Conservation (phyloP, 352 stramenopile genomes). For the Pythium aquatile region DNA sequence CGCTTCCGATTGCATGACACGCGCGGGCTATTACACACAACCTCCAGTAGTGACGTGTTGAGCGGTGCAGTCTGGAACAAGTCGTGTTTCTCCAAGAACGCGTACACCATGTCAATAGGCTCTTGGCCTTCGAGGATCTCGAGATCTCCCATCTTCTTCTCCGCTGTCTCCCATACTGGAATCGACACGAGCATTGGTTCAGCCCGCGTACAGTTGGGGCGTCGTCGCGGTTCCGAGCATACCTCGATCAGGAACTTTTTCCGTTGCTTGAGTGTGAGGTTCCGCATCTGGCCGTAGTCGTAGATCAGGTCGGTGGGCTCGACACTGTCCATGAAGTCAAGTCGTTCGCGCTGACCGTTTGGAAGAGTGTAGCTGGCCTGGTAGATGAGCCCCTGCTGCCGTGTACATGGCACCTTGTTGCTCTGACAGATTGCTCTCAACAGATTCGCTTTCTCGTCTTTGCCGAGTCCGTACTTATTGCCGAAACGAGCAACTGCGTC, state of each 20-base stretch:
- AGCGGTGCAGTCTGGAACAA: slow-evolving; percentile 78
- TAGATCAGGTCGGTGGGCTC: slow-evolving; percentile 79
- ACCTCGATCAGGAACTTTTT: slow-evolving; percentile 68
- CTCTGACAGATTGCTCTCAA: slow-evolving; percentile 50
- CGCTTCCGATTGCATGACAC: slow-evolving; percentile 51
- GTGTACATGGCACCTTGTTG: slow-evolving; percentile 50
- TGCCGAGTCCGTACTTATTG: slow-evolving; percentile 57
- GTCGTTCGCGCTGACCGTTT: slow-evolving; percentile 40
- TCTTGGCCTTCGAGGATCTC: slow-evolving; percentile 79
- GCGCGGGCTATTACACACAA: slow-evolving; percentile 73
- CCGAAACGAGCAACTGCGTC: slow-evolving; percentile 75
- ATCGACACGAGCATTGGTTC: slow-evolving; percentile 73
- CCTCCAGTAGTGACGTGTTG: slow-evolving; percentile 65
- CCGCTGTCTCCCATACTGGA: slow-evolving; percentile 69
- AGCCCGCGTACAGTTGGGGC: slow-evolving; percentile 74
- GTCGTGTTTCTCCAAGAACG: slow-evolving; percentile 86
- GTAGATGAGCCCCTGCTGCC: slow-evolving; percentile 59
- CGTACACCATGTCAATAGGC: slow-evolving; percentile 77
- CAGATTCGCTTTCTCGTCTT: slow-evolving; percentile 60
- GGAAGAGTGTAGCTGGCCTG: slow-evolving; percentile 59
- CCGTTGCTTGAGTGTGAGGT: slow-evolving; percentile 62
- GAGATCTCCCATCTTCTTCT: slow-evolving; percentile 70
- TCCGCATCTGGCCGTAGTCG: slow-evolving; percentile 67
- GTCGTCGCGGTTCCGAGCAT: slow-evolving; percentile 57
- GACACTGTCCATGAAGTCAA: slow-evolving; percentile 71